These are phyloP conservation scores for Cenchrus americanus DNA, from an alignment of 176 grass and related monocot genomes.

Conservation along the genomic window DNA sequence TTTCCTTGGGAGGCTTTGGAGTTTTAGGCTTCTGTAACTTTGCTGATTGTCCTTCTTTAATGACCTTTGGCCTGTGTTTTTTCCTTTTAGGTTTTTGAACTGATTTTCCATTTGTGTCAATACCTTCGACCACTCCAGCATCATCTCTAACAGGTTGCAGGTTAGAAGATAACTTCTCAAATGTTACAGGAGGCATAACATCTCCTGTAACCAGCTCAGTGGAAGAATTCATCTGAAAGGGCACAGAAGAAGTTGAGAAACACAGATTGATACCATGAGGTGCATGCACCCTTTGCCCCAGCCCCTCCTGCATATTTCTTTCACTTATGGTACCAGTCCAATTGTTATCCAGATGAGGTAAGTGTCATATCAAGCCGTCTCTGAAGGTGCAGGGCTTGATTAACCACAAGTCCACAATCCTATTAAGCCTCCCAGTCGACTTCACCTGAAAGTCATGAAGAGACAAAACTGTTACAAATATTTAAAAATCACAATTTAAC, in stretches of 20 bases:
- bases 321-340: neutral
- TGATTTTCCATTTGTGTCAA: conserved; percentile 61
- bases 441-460: conserved; percentile 33
- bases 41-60: conserved; percentile 57
- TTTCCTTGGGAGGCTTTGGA: conserved; percentile 47
- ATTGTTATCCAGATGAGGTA: neutral
- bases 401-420: conserved; percentile 2
- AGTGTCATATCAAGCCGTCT: neutral
- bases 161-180: conserved; percentile 27
- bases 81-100: conserved; percentile 65
- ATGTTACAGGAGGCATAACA: conserved; percentile 15
- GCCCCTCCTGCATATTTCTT: conserved; percentile 33
- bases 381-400: neutral
- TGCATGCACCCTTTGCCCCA: conserved; percentile 9
- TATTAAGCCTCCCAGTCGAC: neutral
- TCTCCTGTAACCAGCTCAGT: conserved; percentile 8
- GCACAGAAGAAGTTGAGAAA: conserved; percentile 17
- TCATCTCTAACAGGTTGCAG: conserved; percentile 24
- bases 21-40: conserved; percentile 53
- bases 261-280: conserved; percentile 37
- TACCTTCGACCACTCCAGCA: conserved; percentile 40
- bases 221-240: conserved; percentile 29
- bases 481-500: neutral
- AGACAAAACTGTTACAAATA: conserved; percentile 35
- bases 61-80: conserved; percentile 87